These are phyloP conservation scores for Colletotrichum phormii DNA, from an alignment of 2,329 filamentous ascomycete genomes.

Conservation along the genomic window DNA sequence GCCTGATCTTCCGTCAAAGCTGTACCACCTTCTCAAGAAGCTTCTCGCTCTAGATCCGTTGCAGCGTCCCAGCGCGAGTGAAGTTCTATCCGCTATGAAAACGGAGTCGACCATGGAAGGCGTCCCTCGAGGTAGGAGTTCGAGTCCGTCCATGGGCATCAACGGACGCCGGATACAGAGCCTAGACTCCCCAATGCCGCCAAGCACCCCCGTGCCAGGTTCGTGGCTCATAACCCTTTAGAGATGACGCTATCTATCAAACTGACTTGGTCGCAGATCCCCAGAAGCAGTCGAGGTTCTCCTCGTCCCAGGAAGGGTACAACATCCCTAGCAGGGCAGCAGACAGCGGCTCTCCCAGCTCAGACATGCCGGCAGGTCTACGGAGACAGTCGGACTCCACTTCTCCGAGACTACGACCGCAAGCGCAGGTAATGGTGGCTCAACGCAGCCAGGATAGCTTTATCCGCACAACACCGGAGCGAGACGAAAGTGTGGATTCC, in stretches of 20 bases:
- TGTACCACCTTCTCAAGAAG: slow-evolving; percentile 86
- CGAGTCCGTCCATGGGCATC: slow-evolving; percentile 53
- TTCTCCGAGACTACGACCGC: slow-evolving; percentile 40
- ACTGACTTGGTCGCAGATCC: slow-evolving; percentile 42
- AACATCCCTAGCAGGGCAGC: slow-evolving; percentile 40
- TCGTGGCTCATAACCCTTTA: slow-evolving; percentile 30
- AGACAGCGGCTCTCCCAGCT: slow-evolving; percentile 43
- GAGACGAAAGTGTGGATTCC: slow-evolving; percentile 25
- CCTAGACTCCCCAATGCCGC: slow-evolving; percentile 64
- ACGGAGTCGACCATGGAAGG: slow-evolving; percentile 68
- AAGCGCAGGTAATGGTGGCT: slow-evolving; percentile 50
- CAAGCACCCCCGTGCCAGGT: slow-evolving; percentile 62
- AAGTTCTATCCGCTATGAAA: slow-evolving; percentile 84
- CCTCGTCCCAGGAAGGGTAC: slow-evolving; percentile 46
- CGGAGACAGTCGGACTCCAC: slow-evolving; percentile 46
- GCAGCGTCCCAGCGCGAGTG: slow-evolving; percentile 84
- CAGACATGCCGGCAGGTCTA: slow-evolving; percentile 44
- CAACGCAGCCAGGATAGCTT: slow-evolving; percentile 55
- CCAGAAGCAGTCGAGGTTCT: slow-evolving; percentile 44
- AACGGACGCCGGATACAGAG: slow-evolving; percentile 63
- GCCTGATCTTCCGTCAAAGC: slow-evolving; percentile 84
- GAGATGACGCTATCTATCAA: slow-evolving; percentile 28
- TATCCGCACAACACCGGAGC: slow-evolving; percentile 44
- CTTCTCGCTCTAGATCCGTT: slow-evolving; percentile 82
- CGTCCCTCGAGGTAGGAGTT: slow-evolving; percentile 46